Base-by-base conservation (phyloP, 345 rosid species). In the Gossypium anomalum region DNA sequence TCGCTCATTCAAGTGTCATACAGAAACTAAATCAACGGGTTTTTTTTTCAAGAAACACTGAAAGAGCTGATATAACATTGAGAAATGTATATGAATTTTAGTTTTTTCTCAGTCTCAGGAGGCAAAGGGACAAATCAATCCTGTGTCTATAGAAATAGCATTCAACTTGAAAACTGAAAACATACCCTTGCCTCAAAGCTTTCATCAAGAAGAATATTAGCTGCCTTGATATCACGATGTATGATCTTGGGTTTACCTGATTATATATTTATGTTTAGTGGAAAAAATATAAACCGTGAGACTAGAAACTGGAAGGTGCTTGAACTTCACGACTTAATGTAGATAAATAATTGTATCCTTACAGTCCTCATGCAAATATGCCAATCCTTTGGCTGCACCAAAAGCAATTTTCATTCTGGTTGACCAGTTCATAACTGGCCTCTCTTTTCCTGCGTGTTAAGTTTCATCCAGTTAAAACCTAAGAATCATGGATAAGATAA, bases 291-390 rank as follows among this genome's bases (percentile, higher is more conserved):
- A 62, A 80, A 61, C 71, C 0, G 25, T 23, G 23, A 27, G 62
- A 47, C 52, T 43, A 57, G 16, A 66, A 75, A 63, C 53, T 51
- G 20, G 70, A 25, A 74, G 43, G 45, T 47, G 22, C 68, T 45
- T 9, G 38, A 58, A 62, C n/a, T 27, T 44, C 55, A 64, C 34
- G 10, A 52, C 25, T 47, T 61, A 59, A 56, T 20, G 48, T 3
- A 8, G 57, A 67, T 25, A 23, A 43, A 14, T 27, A 73, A 80
- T 52, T 34, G 60, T 70, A 72, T 56, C 83, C 96, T 85, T 55
- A 93, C 97, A 92, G 76, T 92, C 98, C 82, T 90, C 97, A 56
- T 93, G 98, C 67, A 93, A 85, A 82, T 93, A 93, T 17, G 96
- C 87, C 83, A 93, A 77, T 79, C 97, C 98, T 87, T 80, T 90